These are phyloP conservation scores for Wickerhamiella sergipiensis DNA, from an alignment of 805 yeast genomes.

Conservation along the genomic window DNA sequence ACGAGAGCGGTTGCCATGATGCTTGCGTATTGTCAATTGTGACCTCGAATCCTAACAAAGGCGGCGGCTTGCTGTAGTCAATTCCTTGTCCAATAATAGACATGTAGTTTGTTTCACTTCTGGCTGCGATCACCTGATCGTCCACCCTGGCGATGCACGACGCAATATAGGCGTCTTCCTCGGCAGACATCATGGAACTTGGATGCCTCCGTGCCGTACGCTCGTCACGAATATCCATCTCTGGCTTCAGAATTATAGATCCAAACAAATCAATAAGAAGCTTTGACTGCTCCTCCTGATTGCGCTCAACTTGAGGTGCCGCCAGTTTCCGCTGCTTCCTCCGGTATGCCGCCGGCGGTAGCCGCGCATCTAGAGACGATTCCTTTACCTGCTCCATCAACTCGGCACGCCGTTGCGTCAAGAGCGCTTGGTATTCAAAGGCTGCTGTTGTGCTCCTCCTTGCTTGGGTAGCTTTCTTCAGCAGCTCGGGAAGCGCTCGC, in stretches of 20 bases:
- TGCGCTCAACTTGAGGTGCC: background rate
- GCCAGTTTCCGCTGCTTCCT: background rate
- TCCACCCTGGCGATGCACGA: background rate
- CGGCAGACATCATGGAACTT: background rate
- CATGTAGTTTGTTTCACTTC: background rate
- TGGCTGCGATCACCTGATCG: background rate
- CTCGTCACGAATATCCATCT: background rate
- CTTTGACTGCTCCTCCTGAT: background rate
- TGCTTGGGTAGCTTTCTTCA: background rate
- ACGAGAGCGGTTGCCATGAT: background rate
- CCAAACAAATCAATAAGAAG: background rate
- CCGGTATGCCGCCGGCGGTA: background rate
- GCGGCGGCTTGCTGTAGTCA: background rate
- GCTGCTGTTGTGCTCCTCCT: background rate
- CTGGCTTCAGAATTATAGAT: background rate
- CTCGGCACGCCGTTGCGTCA: background rate
- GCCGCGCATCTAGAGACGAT: background rate
- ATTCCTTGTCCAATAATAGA: background rate
- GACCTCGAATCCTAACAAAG: background rate
- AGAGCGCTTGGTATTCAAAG: background rate
- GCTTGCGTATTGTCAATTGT: background rate
- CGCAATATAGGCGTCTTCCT: background rate
- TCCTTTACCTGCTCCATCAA: background rate
- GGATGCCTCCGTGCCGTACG: background rate
- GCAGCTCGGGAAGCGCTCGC: background rate